phyloP scores from a whole-genome alignment of 1,284 basidiomycete species.

The Peniophora sp. region DNA sequence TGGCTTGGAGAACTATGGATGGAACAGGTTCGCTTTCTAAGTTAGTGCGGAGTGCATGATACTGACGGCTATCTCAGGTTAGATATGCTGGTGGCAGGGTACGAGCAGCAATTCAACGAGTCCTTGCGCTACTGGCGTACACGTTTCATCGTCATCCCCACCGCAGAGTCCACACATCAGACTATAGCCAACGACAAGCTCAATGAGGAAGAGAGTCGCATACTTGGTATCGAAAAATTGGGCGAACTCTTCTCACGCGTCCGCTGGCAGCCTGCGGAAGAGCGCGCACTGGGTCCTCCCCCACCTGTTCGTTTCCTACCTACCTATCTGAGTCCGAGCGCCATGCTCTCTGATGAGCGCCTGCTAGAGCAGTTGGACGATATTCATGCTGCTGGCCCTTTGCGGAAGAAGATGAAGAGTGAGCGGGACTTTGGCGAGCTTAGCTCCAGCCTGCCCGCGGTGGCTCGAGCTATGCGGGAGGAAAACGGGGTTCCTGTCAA shows the following conservation, averaged over 20 bases:
- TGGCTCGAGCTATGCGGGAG: conserved; percentile 76
- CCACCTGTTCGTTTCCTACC: conserved; percentile 64
- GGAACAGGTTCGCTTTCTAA: conserved; percentile 55
- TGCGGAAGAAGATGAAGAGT: conserved; percentile 71
- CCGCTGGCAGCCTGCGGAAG: conserved; percentile 67
- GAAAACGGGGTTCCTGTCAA: conserved; percentile 73
- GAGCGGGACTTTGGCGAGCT: conserved; percentile 63
- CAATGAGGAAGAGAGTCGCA: conserved; percentile 81
- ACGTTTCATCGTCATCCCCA: conserved; percentile 90
- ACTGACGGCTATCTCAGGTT: conserved; percentile 29
- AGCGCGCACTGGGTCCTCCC: conserved; percentile 34
- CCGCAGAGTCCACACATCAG: conserved; percentile 54
- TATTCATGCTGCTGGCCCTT: conserved; percentile 65
- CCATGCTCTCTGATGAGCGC: conserved; percentile 70
- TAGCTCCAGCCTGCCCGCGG: conserved; percentile 35
- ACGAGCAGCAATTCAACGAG: conserved; percentile 75
- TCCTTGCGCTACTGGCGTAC: conserved; percentile 90
- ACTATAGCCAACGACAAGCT: conserved; percentile 59
- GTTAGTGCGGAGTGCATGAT: neutral
- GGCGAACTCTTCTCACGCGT: conserved; percentile 81
- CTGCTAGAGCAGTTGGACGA: conserved; percentile 75
- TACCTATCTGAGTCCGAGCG: conserved; percentile 76
- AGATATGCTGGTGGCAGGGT: conserved; percentile 82
- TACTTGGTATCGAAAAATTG: conserved; percentile 87
- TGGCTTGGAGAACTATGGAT: conserved; percentile 73